Evolutionary conservation across 805 yeast species (phyloP).

Genomic region (Lachancea meyersii): DNA sequence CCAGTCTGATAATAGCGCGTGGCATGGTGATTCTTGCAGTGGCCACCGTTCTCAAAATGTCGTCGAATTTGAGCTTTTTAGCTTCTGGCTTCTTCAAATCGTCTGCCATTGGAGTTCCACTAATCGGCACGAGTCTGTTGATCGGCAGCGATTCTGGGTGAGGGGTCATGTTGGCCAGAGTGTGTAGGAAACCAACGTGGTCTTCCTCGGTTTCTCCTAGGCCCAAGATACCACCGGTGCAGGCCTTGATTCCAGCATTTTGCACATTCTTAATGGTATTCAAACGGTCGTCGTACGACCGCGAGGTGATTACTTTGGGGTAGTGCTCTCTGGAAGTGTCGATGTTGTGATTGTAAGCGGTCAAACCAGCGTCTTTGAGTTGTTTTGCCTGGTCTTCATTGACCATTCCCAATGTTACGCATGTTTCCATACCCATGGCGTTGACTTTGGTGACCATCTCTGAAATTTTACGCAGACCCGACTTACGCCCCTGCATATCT

Average conservation of each 20-base stretch:
- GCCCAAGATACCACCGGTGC: slow-evolving; percentile 78
- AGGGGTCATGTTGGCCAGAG: slow-evolving; percentile 58
- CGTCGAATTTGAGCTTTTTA: slow-evolving; percentile 50
- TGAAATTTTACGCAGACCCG: slow-evolving; percentile 54
- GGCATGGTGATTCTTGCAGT: slow-evolving; percentile 77
- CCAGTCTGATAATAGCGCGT: slow-evolving; percentile 58
- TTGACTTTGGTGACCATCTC: slow-evolving; percentile 62
- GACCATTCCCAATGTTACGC: slow-evolving; percentile 79
- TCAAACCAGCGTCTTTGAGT: slow-evolving; percentile 62
- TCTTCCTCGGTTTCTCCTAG: slow-evolving; percentile 70
- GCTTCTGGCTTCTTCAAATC: slow-evolving; percentile 39
- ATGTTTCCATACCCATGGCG: slow-evolving; percentile 64
- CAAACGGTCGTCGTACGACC: slow-evolving; percentile 67
- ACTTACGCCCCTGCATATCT: slow-evolving; percentile 72
- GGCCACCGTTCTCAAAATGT: slow-evolving; percentile 61
- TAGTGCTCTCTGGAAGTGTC: slow-evolving; percentile 77
- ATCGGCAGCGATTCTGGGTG: slow-evolving; percentile 84
- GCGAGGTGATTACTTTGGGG: slow-evolving; percentile 62
- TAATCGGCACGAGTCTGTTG: slow-evolving; percentile 68
- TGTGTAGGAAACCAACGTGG: slow-evolving; percentile 60
- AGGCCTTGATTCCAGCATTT: slow-evolving; percentile 56
- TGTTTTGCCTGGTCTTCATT: slow-evolving; percentile 54
- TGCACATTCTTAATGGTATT: slow-evolving; percentile 60
- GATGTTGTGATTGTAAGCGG: slow-evolving; percentile 77
- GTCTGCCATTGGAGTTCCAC: slow-evolving; percentile 69